phyloP scores from a whole-genome alignment of 805 yeast species.

The Candida parachauliodes region DNA sequence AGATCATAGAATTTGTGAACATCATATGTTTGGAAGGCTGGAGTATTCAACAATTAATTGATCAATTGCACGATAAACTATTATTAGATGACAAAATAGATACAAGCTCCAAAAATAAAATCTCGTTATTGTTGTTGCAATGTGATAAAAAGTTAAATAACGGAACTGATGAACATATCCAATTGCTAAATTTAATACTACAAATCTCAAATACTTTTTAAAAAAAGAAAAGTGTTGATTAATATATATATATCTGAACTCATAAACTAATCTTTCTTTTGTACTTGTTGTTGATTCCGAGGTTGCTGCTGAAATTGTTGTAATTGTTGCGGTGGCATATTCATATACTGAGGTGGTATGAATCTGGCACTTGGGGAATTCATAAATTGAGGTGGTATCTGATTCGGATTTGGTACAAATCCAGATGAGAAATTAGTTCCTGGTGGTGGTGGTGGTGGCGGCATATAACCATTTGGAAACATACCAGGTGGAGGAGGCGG shows the following conservation, averaged over 20 bases:
- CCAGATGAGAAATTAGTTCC: slow-evolving; percentile 8
- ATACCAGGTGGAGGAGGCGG: slow-evolving; percentile 31
- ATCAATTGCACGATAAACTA: slow-evolving; percentile 68
- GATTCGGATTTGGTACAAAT: slow-evolving; percentile 9
- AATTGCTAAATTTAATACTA: slow-evolving; percentile 59
- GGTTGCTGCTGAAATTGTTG: slow-evolving; percentile 17
- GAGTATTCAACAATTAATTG: slow-evolving; percentile 70
- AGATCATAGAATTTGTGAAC: slow-evolving; percentile 43
- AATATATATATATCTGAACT: too few relatives aligned
- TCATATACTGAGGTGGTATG: slow-evolving; percentile 15
- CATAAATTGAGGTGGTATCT: slow-evolving; percentile 12
- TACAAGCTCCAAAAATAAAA: slow-evolving; percentile 56
- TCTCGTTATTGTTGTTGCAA: slow-evolving; percentile 65
- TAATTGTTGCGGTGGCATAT: slow-evolving; percentile 14
- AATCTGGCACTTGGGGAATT: slow-evolving; percentile 8
- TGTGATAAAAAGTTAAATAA: slow-evolving; percentile 71
- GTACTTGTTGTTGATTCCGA: slow-evolving; percentile 10
- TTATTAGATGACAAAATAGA: slow-evolving; percentile 50
- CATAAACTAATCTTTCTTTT: too few relatives aligned
- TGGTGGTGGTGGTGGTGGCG: slow-evolving; percentile 14
- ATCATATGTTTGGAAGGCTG: slow-evolving; percentile 64
- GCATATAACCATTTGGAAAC: slow-evolving; percentile 28
- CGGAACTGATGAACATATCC: slow-evolving; percentile 89
- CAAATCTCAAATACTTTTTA: slow-evolving; percentile 20
- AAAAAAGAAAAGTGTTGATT: neutral